Conservation (phyloP, 2,329 filamentous ascomycete species). For the Ceratocystiopsis sp. region DNA sequence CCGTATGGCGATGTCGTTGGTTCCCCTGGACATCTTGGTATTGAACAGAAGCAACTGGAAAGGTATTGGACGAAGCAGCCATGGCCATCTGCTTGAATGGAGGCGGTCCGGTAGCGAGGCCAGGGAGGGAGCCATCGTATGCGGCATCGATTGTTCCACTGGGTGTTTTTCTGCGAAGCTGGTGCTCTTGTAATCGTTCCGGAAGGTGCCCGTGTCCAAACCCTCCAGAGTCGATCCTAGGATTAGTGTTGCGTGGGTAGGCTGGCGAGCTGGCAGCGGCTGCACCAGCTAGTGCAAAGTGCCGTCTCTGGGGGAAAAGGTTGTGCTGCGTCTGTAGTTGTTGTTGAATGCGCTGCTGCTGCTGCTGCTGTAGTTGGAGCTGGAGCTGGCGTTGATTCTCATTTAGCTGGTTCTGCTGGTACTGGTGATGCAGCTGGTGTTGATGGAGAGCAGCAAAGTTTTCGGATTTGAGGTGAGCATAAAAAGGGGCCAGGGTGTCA, state of each 20-base stretch:
- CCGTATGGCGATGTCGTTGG: not conserved
- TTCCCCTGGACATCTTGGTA: conserved; percentile 1
- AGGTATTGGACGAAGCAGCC: conserved; percentile 30
- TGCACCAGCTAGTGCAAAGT: not conserved
- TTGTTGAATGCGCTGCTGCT: not conserved
- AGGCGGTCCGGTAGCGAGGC: conserved; percentile 55
- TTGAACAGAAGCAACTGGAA: conserved; percentile 8
- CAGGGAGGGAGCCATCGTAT: conserved; percentile 69
- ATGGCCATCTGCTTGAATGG: conserved; percentile 72
- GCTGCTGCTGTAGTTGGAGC: conserved; percentile 5
- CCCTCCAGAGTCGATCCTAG: too few relatives aligned
- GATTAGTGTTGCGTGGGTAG: too few relatives aligned
- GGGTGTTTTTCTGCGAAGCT: conserved; percentile 79
- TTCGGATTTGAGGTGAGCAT: conserved; percentile 15
- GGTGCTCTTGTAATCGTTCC: conserved; percentile 41
- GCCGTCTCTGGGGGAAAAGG: conserved; percentile 6
- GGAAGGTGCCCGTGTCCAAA: too few relatives aligned
- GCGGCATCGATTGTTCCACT: conserved; percentile 84
- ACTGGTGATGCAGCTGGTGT: conserved; percentile 8
- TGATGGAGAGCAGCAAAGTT: conserved; percentile 12
- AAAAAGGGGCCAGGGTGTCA: conserved; percentile 17
- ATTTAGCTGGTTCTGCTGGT: conserved; percentile 8
- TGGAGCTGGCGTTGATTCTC: conserved; percentile 7
- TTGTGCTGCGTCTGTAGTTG: conserved; percentile 2
- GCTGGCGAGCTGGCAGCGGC: conserved; percentile 7